These are phyloP conservation scores for Suhomyces canberraensis DNA, from an alignment of 805 yeast species.

Conservation along the genomic window DNA sequence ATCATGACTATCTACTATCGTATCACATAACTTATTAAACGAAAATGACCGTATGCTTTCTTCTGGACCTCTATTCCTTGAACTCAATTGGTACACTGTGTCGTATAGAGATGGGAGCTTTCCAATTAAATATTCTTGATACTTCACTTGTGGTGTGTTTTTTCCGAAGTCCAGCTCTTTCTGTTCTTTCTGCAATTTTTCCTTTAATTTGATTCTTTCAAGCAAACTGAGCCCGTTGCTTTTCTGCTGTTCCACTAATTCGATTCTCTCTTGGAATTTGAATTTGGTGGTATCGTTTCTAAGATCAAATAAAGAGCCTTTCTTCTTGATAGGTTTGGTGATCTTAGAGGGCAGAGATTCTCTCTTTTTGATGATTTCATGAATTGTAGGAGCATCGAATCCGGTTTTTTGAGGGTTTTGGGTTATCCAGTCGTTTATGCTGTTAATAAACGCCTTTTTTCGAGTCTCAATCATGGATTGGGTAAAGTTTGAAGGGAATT, in stretches of 20 bases:
- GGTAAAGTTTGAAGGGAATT: slow-evolving; percentile 6
- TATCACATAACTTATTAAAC: slow-evolving; percentile 23
- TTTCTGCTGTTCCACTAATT: slow-evolving; percentile 12
- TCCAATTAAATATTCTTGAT: slow-evolving; percentile 21
- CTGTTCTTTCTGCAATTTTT: slow-evolving; percentile 16
- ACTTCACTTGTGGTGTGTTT: slow-evolving; percentile 18
- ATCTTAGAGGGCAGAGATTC: slow-evolving; percentile 7
- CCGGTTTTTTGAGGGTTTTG: slow-evolving; percentile 7
- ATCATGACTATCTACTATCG: slow-evolving; percentile 30
- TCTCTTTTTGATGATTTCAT: not conserved
- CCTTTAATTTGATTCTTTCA: slow-evolving; percentile 39
- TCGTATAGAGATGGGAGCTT: slow-evolving; percentile 33
- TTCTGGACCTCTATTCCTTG: not conserved
- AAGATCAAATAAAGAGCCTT: slow-evolving; percentile 10
- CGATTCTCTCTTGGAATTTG: slow-evolving; percentile 19
- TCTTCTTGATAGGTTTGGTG: slow-evolving; percentile 9
- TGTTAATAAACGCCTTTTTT: slow-evolving; percentile 15
- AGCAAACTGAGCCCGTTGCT: slow-evolving; percentile 31
- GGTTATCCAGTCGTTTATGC: slow-evolving; percentile 22
- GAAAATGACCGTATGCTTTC: slow-evolving; percentile 17
- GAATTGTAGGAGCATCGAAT: not conserved
- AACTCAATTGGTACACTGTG: slow-evolving; percentile 28
- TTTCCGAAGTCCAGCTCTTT: slow-evolving; percentile 3
- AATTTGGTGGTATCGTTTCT: slow-evolving; percentile 36
- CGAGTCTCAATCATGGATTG: slow-evolving; percentile 10